A percentile compares a stretch with the other conserved stretches of the same genome.
phyloP scores from a whole-genome alignment of 192 early-diverging fungal genomes.

The Coemansia sp. region DNA sequence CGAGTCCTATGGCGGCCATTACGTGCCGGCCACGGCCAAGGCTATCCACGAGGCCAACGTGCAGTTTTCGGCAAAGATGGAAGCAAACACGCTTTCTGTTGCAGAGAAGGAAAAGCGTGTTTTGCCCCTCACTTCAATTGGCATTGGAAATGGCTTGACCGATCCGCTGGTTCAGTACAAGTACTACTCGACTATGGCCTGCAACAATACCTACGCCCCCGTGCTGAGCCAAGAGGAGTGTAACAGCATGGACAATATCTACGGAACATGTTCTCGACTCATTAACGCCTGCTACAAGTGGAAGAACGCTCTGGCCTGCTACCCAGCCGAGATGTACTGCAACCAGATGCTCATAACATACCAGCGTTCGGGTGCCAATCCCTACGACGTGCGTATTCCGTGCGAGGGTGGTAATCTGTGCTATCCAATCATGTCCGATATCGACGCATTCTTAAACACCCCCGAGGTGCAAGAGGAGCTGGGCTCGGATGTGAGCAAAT shows the following conservation, averaged over 20 bases:
- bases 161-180: conserved; percentile 88
- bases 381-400: conserved; percentile 88
- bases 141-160: conserved; percentile 90
- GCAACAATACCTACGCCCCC: conserved; percentile 69
- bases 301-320: conserved; percentile 71
- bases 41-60: conserved; percentile 80
- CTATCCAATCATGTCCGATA: conserved; percentile 78
- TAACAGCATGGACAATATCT: conserved; percentile 68
- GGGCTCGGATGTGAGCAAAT: conserved; percentile 68
- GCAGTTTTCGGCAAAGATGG: conserved; percentile 31
- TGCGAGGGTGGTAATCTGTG: conserved; percentile 84
- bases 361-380: conserved; percentile 80
- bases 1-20: conserved; percentile 88
- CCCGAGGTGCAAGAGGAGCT: conserved; percentile 71
- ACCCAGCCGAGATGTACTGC: conserved; percentile 83
- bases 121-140: conserved; percentile 71
- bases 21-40: conserved; percentile 84
- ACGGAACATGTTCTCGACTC: conserved; percentile 69
- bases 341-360: conserved; percentile 77
- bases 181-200: conserved; percentile 77
- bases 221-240: conserved; percentile 71
- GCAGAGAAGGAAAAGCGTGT: conserved; percentile 48
- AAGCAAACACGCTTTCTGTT: conserved; percentile 10
- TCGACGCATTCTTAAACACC: conserved; percentile 76
- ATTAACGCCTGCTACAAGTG: conserved; percentile 84